phyloP scores from a whole-genome alignment of 192 early-diverging fungal genomes.

The Coemansia sp. region DNA sequence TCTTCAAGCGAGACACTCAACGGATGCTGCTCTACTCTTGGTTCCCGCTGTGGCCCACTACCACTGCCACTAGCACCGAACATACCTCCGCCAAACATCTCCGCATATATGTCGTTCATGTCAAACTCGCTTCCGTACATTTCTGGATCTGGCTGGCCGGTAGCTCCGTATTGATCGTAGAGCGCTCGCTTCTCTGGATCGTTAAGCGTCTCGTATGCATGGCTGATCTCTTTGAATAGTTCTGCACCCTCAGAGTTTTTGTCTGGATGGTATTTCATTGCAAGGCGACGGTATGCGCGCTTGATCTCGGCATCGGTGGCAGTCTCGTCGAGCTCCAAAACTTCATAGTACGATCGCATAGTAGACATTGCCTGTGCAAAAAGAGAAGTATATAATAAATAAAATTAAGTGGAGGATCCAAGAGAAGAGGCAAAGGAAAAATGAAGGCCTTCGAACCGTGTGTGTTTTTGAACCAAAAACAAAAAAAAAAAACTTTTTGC shows the following conservation, averaged over 20 bases:
- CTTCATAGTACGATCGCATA: conserved; percentile 46
- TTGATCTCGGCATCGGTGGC: conserved; percentile 53
- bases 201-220: conserved; percentile 78
- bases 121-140: conserved; percentile 29
- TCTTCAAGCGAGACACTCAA: conserved; percentile 71
- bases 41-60: conserved; percentile 6
- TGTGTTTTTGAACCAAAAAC: too few relatives aligned
- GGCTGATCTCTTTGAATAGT: conserved; percentile 80
- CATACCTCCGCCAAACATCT: conserved; percentile 25
- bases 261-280: conserved; percentile 63
- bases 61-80: background rate
- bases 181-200: conserved; percentile 65
- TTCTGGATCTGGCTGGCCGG: conserved; percentile 43
- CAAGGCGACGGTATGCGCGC: conserved; percentile 60
- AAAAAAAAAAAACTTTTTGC: too few relatives aligned
- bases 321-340: conserved; percentile 46
- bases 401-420: too few relatives aligned
- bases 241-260: conserved; percentile 74
- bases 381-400: too few relatives aligned
- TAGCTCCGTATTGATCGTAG: conserved; percentile 74
- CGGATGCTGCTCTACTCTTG: conserved; percentile 22
- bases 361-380: conserved; percentile 31
- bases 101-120: conserved; percentile 24
- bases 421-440: too few relatives aligned
- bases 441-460: too few relatives aligned